phyloP scores from a whole-genome alignment of 306 rosid genomes.

The Cicer cuneatum region DNA sequence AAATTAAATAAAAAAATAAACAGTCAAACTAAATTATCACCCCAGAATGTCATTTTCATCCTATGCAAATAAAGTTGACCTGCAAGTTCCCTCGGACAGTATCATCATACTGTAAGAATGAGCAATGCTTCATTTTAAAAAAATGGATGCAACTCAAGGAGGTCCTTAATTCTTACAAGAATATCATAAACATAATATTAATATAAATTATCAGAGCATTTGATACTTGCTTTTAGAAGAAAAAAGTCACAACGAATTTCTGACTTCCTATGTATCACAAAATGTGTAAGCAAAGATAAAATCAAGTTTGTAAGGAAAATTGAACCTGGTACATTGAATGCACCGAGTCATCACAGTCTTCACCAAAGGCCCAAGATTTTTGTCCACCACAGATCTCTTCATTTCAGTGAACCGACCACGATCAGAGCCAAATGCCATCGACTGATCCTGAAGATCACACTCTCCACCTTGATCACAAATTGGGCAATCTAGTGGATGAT shows the following conservation, averaged over 20 bases:
- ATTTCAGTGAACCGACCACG: constrained; percentile 97
- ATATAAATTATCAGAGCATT: constrained; percentile 18
- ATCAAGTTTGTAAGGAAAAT: constrained; percentile 17
- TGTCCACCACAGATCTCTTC: constrained; percentile 97
- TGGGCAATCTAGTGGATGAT: constrained; percentile 98
- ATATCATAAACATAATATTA: constrained; percentile 17
- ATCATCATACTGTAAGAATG: constrained; percentile 9
- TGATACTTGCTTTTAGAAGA: not conserved
- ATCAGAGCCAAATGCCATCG: constrained; percentile 99
- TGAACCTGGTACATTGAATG: constrained; percentile 96
- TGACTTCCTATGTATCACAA: constrained; percentile 26
- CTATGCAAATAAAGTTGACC: constrained; percentile 32
- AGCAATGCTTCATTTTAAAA: constrained; percentile 25
- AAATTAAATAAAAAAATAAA: constrained; percentile 8
- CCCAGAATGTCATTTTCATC: constrained; percentile 7
- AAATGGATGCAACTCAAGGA: constrained; percentile 5
- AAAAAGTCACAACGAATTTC: constrained; percentile 11
- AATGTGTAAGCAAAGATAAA: constrained; percentile 5
- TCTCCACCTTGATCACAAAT: constrained; percentile 99
- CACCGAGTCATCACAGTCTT: constrained; percentile 99
- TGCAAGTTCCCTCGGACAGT: not conserved
- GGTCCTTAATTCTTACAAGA: constrained; percentile 20
- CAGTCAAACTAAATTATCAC: constrained; percentile 32
- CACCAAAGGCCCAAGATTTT: constrained; percentile 98
- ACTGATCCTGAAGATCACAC: constrained; percentile 99